Evolutionary conservation across 2,329 filamentous ascomycete genomes (phyloP), one percentile per base, ranked within the genome.

Genomic region (Zymoseptoria crescenta): DNA sequence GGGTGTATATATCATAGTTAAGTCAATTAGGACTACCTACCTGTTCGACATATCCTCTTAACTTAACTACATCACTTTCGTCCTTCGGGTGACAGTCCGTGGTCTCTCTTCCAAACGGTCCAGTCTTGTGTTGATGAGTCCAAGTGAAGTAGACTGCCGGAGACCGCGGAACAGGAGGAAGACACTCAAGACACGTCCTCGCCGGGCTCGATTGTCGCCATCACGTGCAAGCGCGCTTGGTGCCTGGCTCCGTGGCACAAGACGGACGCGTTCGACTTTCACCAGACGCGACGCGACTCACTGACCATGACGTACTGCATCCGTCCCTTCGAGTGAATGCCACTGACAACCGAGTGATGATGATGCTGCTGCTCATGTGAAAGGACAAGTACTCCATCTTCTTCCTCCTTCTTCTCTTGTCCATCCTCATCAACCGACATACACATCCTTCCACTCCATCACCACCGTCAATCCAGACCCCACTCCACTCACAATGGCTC

Each of bases 401-500:
- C 35, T 16, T 41, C 9, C 3, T 13, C 35, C 16, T 41, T 41
- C 35, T 41, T 41, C 35, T 41, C 16, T 16, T 16, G 13, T 41
- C 10, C 10, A 13, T 41, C 35, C 13, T 16, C 35, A 41, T 16
- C 35, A 2, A 24, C 24, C 24, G 24, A 24, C n/a, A 24, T 24
- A n/a, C 24, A 3, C 24, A 4, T 3, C 24, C 24, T 24, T 24
- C 24, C 24, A 24, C 24, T 24, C 4, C 24, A 24, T 3, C 24
- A 24, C 2, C 24, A 24, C 24, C 4, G 2, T 24, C 24, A 24
- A 24, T 24, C 4, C 30, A 35, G 30, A 16, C 54, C 29, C 48
- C 50, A 29, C 50, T 41, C 24, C 51, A 29, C 24, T 8, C 27
- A 28, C 51, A 30, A 52, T 59, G 57, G 57, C 57, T 48, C 49